Evolutionary conservation across 139 green algal species (phyloP).

Genomic region (Coelastrella sp.): DNA sequence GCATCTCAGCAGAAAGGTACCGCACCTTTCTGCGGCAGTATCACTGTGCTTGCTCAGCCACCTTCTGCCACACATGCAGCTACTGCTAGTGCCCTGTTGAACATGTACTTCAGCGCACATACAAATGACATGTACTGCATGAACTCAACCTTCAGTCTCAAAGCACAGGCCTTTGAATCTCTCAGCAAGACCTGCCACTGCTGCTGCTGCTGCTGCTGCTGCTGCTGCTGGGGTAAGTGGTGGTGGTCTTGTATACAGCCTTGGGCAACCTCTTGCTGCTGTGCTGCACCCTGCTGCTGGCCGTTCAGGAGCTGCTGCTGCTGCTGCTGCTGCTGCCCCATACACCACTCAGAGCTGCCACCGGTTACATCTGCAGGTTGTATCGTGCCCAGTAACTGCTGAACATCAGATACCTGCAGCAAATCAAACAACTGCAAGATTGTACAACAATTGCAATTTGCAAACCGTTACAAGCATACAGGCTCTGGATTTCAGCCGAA

Average conservation of each 20-base stretch:
- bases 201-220: not conserved
- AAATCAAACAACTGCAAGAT: not conserved
- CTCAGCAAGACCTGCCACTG: not conserved
- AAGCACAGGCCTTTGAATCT: not conserved
- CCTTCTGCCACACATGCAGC: constrained; percentile 24
- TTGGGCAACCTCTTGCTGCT: not conserved
- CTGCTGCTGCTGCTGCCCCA: constrained; percentile 15
- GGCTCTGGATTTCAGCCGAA: too few relatives aligned
- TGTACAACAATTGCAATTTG: too few relatives aligned
- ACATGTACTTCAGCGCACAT: constrained; percentile 1
- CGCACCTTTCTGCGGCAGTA: too few relatives aligned
- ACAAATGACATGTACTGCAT: constrained; percentile 47
- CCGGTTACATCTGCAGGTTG: not conserved
- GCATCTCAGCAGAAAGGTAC: too few relatives aligned
- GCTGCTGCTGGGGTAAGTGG: not conserved
- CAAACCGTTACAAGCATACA: too few relatives aligned
- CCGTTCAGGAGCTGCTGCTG: not conserved
- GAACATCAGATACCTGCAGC: constrained; percentile 21
- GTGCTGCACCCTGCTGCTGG: not conserved
- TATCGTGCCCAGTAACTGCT: not conserved
- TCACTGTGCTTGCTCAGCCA: too few relatives aligned
- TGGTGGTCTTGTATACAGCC: too few relatives aligned
- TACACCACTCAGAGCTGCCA: not conserved
- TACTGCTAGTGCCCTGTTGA: constrained; percentile 36
- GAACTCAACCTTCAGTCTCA: not conserved